Conservation (phyloP, 169 alveolate species). For the Amoebophrya sp. region DNA sequence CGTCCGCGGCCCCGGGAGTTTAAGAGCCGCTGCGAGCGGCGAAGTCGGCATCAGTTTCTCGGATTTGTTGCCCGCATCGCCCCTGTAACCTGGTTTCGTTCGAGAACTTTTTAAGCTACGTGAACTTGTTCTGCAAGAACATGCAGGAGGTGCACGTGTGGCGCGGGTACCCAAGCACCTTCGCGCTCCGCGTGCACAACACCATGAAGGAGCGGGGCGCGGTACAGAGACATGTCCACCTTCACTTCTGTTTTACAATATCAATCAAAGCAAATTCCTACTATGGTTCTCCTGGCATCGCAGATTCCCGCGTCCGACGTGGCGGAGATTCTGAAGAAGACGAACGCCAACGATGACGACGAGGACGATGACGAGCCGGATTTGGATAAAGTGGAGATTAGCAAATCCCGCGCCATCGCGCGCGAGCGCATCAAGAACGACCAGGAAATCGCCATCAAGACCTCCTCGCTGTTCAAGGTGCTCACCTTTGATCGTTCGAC, state of each 20-base stretch:
- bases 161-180: background rate
- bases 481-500: too few species aligned
- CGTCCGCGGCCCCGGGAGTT: too few species aligned
- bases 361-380: background rate
- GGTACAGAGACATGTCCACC: background rate
- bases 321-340: background rate
- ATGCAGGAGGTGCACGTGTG: background rate
- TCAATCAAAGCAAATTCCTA: too few species aligned
- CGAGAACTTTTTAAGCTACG: background rate
- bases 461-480: background rate
- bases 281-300: too few species aligned
- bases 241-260: background rate
- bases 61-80: too few species aligned
- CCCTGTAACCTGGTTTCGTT: background rate
- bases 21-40: too few species aligned
- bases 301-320: background rate
- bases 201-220: background rate
- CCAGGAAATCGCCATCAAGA: background rate
- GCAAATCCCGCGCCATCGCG: background rate
- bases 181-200: background rate
- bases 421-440: background rate
- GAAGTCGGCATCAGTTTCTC: too few species aligned
- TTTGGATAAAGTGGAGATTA: background rate
- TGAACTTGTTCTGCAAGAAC: background rate
- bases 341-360: background rate